phyloP scores from a whole-genome alignment of 768 basidiomycete genomes.

The Leccinum truebloodii region DNA sequence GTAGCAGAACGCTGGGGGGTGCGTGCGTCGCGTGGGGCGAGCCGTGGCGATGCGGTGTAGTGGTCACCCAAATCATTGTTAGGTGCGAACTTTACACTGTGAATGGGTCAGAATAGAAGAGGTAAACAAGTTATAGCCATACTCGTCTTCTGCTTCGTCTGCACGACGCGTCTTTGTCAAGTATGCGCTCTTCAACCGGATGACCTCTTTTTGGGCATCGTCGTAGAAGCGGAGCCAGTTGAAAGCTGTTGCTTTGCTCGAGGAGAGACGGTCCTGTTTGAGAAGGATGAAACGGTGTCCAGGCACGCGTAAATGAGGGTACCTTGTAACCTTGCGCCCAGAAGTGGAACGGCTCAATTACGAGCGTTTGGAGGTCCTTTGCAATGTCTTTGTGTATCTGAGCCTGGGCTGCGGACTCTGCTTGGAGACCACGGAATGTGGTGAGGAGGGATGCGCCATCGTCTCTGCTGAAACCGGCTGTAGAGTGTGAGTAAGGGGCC shows the following conservation, averaged over 20 bases:
- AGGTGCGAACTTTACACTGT: constrained; percentile 87
- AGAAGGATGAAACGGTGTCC: constrained; percentile 17
- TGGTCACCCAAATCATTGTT: constrained; percentile 61
- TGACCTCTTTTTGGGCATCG: constrained; percentile 59
- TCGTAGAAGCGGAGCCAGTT: constrained; percentile 75
- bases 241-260: constrained; percentile 57
- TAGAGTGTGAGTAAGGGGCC: constrained; percentile 33
- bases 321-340: constrained; percentile 83
- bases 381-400: constrained; percentile 70
- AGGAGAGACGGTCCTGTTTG: constrained; percentile 58
- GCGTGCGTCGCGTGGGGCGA: constrained; percentile 56
- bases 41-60: constrained; percentile 79
- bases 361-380: constrained; percentile 71
- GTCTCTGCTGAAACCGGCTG: constrained; percentile 71
- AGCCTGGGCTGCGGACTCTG: constrained; percentile 72
- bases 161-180: constrained; percentile 76
- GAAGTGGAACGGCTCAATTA: constrained; percentile 76
- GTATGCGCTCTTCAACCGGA: constrained; percentile 76
- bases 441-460: constrained; percentile 82
- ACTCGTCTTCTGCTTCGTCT: constrained; percentile 96
- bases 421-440: constrained; percentile 78
- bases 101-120: constrained; percentile 12
- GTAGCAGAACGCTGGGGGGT: constrained; percentile 67
- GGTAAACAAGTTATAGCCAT: constrained; percentile 33
- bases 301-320: constrained; percentile 5